Conservation (phyloP, 2,329 filamentous ascomycete species). For the Aquanectria penicillioides region DNA sequence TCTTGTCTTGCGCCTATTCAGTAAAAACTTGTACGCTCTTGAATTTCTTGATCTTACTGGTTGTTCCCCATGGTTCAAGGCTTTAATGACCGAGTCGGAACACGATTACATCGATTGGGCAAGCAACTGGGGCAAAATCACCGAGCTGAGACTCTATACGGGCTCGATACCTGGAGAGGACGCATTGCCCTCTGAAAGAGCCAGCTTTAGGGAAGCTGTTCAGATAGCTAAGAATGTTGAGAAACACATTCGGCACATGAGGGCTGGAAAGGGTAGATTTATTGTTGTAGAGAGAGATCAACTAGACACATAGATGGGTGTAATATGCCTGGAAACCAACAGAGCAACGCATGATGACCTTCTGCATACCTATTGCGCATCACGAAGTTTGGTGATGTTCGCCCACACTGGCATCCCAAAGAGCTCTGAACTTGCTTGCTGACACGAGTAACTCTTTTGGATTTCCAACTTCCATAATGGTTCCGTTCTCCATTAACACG, state of each 20-base stretch:
- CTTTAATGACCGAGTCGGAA: slow-evolving; percentile 54
- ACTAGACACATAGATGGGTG: slow-evolving; percentile 29
- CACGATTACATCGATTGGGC: slow-evolving; percentile 65
- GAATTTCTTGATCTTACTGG: slow-evolving; percentile 71
- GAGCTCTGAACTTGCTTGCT: slow-evolving; percentile 33
- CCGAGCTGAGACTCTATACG: slow-evolving; percentile 54
- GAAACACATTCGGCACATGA: slow-evolving; percentile 56
- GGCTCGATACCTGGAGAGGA: slow-evolving; percentile 54
- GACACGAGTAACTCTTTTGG: slow-evolving; percentile 35
- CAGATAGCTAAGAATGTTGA: slow-evolving; percentile 56
- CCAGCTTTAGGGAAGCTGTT: slow-evolving; percentile 48
- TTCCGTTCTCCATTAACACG: slow-evolving; percentile 41
- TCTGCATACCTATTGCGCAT: no score
- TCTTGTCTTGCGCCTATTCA: slow-evolving; percentile 63
- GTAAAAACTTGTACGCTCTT: slow-evolving; percentile 64
- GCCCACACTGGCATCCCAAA: slow-evolving; percentile 42
- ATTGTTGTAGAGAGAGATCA: slow-evolving; percentile 59
- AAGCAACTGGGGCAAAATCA: slow-evolving; percentile 63
- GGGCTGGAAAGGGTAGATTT: slow-evolving; percentile 59
- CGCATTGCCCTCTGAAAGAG: slow-evolving; percentile 45
- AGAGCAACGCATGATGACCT: background rate
- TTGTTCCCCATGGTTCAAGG: slow-evolving; percentile 64
- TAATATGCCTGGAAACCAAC: background rate
- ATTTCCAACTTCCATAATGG: slow-evolving; percentile 39
- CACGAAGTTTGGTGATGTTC: background rate